Conservation (phyloP, 495 filamentous ascomycete genomes). For the Xylaria sp. region DNA sequence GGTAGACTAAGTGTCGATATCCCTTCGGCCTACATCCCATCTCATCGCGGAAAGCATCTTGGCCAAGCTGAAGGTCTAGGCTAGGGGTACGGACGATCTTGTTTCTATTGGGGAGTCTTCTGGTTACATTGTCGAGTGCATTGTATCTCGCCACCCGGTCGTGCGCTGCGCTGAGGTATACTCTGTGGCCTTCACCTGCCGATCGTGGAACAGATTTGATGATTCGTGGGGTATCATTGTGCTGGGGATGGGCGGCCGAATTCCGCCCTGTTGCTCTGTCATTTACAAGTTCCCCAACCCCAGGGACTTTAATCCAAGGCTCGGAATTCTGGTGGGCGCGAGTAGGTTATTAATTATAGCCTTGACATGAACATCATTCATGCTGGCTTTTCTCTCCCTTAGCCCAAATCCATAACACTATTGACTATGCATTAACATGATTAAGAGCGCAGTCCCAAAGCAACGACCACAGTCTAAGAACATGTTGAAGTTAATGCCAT, state of each 20-base stretch:
- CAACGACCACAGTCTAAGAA: conserved; percentile 2
- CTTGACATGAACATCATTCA: too few relatives aligned
- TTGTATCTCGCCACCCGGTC: background rate
- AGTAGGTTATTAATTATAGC: background rate
- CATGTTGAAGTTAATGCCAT: background rate
- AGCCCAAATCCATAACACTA: background rate
- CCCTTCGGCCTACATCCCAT: background rate
- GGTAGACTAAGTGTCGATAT: conserved; percentile 15
- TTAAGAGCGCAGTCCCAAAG: background rate
- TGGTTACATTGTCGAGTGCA: background rate
- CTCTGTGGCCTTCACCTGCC: conserved; percentile 22
- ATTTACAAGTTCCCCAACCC: background rate
- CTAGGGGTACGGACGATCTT: background rate
- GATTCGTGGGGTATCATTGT: conserved; percentile 1
- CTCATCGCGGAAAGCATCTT: conserved; percentile 3
- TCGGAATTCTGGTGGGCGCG: background rate
- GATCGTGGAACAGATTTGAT: conserved; percentile 13
- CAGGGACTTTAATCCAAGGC: background rate
- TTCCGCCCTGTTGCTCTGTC: conserved; percentile 5
- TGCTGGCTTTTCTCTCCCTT: too few relatives aligned
- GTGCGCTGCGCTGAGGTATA: background rate
- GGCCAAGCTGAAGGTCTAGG: background rate
- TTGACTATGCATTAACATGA: background rate
- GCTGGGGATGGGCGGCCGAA: conserved; percentile 9
- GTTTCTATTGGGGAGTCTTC: background rate